Evolutionary conservation across 176 grass and related monocot genomes (phyloP).

Genomic region (Eragrostis nindensis): DNA sequence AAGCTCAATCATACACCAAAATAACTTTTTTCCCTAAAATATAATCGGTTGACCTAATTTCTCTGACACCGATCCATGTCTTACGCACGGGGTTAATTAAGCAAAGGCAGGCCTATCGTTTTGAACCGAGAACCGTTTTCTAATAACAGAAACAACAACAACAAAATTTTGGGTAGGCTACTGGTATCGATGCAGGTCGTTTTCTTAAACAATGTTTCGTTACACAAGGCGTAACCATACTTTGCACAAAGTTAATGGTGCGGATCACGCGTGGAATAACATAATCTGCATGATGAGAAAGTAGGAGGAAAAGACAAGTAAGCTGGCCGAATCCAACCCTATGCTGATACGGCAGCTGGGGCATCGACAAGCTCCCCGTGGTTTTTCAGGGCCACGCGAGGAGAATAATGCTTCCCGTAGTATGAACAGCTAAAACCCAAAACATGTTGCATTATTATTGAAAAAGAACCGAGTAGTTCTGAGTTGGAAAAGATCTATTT

Average conservation of each 20-base stretch:
- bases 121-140: background rate
- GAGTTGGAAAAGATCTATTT: no score
- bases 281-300: background rate
- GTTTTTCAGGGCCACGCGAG: background rate
- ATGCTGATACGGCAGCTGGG: constrained; percentile 24
- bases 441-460: no score
- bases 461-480: no score
- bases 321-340: background rate
- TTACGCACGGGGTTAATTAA: no score
- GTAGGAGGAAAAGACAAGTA: constrained; percentile 12
- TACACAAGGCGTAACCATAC: background rate
- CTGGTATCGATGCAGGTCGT: background rate
- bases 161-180: no score
- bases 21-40: background rate
- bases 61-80: no score
- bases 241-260: background rate
- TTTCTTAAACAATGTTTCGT: constrained; percentile 17
- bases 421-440: no score
- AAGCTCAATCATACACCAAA: constrained; percentile 11
- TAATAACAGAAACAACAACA: no score
- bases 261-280: constrained; percentile 2
- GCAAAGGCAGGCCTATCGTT: background rate
- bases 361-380: background rate
- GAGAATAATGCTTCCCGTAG: background rate
- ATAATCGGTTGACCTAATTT: no score